Base-by-base conservation (phyloP, 1,284 basidiomycete genomes). In the Marasmius fiardii region DNA sequence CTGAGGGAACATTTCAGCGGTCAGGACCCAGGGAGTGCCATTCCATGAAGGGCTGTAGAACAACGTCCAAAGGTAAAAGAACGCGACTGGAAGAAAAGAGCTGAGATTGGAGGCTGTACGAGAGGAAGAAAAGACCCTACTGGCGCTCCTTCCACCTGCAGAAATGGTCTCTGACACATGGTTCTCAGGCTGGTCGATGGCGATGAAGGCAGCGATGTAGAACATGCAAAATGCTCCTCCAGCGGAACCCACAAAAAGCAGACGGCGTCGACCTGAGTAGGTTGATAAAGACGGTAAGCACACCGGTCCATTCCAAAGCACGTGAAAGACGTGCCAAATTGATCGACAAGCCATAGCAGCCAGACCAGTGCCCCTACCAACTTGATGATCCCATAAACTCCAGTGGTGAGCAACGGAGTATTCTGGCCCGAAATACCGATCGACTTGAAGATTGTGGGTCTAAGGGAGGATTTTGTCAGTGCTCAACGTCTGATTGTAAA, bases 331-430 rank as follows among this genome's bases (percentile, higher is more conserved):
- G 11, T 26, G 28, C 69, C 69, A n/a, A 68, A 35, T 31, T 66
- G 64, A 51, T 63, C 58, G 28, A 64, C 52, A 18, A 61, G 51
- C 53, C 53, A 60, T 23, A 64, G 51, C 2, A 63, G 54, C 60
- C 60, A 65, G 20, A 64, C 45, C 41, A 61, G 24, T 8, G 62
- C 58, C 23, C 58, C 58, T 26, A 71, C 48, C 18, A 71, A 69
- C 63, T 77, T 76, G 64, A 77, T 70, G 44, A 61, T 61, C 2
- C 58, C 59, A 34, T 59, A 60, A 26, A 80, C 69, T 26, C 78
- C 79, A n/a, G 78, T 79, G 0, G 76, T 75, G 26, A 78, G 65
- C 3, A 80, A 66, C 2, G 69, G 63, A 2, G 74, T 73, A 51
- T 58, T 69, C 11, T 67, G 68, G 0, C 74, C 74, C 3, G 68